These are phyloP conservation scores for Phytophthora cactorum DNA, from an alignment of 352 stramenopile species.

Conservation along the genomic window DNA sequence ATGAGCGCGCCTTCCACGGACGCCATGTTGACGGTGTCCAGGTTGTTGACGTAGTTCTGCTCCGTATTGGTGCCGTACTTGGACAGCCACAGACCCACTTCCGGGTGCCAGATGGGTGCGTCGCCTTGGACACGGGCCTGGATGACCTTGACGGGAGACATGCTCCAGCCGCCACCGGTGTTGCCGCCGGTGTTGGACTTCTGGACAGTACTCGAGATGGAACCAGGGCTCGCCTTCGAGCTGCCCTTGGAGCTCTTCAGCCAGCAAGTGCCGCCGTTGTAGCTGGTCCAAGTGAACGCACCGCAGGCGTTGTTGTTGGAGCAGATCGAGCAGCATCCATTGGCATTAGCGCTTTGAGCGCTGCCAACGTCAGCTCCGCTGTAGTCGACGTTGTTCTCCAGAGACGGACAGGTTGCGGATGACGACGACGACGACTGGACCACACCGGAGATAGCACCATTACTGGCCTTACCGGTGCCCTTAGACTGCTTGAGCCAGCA, in stretches of 20 bases:
- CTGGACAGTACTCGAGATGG: slow-evolving; percentile 1
- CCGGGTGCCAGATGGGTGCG: slow-evolving; percentile 40
- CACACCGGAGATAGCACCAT: slow-evolving; percentile 1
- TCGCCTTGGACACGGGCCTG: slow-evolving; percentile 59
- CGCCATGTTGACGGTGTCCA: slow-evolving; percentile 62
- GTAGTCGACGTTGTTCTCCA: slow-evolving; percentile 24
- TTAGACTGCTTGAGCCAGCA: slow-evolving; percentile 16
- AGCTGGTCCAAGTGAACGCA: slow-evolving; percentile 19
- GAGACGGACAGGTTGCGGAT: neutral
- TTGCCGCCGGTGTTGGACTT: neutral
- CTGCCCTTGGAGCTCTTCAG: slow-evolving; percentile 9
- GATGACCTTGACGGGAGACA: slow-evolving; percentile 49
- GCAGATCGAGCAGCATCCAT: slow-evolving; percentile 17
- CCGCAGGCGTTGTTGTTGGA: slow-evolving; percentile 6
- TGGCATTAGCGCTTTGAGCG: slow-evolving; percentile 6
- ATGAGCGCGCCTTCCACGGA: slow-evolving; percentile 59
- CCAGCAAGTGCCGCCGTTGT: slow-evolving; percentile 21
- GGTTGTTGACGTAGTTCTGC: slow-evolving; percentile 26
- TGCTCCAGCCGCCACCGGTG: slow-evolving; percentile 19
- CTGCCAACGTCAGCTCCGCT: slow-evolving; percentile 8
- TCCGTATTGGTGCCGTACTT: slow-evolving; percentile 44
- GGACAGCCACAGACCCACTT: slow-evolving; percentile 31
- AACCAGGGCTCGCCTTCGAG: neutral
- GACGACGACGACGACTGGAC: neutral
- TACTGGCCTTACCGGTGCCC: slow-evolving; percentile 1